Percentiles rank a stretch among this genome's conserved stretches.
These are phyloP conservation scores for Paecilomyces niveus DNA, from an alignment of 2,329 filamentous ascomycete genomes.

Conservation along the genomic window DNA sequence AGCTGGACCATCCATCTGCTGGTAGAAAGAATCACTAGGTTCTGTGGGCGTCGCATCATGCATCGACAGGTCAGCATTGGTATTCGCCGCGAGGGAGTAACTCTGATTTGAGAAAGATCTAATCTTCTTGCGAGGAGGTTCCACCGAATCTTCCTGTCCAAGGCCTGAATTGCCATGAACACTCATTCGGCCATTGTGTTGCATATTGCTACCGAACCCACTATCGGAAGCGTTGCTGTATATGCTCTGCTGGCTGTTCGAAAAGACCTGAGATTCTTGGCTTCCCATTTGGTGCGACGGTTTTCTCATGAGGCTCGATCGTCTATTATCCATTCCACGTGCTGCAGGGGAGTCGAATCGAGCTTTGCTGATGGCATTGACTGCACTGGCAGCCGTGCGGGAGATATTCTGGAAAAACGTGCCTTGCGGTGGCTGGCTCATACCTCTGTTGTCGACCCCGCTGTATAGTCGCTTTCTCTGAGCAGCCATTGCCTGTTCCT, in stretches of 20 bases:
- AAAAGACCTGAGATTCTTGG: conserved; percentile 59
- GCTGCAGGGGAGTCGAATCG: conserved; percentile 82
- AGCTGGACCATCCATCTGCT: conserved; percentile 28
- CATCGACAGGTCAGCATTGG: conserved; percentile 28
- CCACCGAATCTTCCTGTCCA: conserved; percentile 51
- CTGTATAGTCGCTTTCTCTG: conserved; percentile 90
- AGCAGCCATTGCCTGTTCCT: conserved; percentile 97
- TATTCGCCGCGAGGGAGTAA: conserved; percentile 27
- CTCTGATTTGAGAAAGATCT: conserved; percentile 49
- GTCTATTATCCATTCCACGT: conserved; percentile 55
- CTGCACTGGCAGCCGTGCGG: conserved; percentile 81
- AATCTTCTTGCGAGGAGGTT: conserved; percentile 76
- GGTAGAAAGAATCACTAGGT: conserved; percentile 41
- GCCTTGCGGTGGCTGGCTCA: conserved; percentile 58
- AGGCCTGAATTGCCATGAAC: conserved; percentile 38
- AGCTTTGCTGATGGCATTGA: conserved; percentile 94
- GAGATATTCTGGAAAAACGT: conserved; percentile 99
- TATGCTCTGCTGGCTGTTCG: conserved; percentile 74
- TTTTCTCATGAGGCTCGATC: conserved; percentile 63
- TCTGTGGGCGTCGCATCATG: conserved; percentile 39
- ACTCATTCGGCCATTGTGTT: conserved; percentile 41
- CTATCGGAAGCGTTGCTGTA: conserved; percentile 66
- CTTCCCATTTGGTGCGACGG: conserved; percentile 57
- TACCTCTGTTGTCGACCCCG: conserved; percentile 60
- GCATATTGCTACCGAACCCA: conserved; percentile 60